These are phyloP conservation scores for Alliaria petiolata DNA, from an alignment of 345 rosid species.

Conservation along the genomic window DNA sequence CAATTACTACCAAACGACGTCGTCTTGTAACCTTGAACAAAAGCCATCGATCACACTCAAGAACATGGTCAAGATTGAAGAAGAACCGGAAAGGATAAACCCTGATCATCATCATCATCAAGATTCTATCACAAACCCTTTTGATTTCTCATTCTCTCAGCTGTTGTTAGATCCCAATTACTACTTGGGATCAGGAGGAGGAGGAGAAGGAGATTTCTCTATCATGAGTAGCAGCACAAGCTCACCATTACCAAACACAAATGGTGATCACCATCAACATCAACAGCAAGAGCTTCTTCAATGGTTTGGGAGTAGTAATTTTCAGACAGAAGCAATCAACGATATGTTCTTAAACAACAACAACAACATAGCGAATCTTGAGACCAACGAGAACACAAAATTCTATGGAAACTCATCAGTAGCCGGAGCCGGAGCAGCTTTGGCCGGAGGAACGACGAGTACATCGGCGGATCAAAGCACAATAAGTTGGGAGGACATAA, in stretches of 20 bases:
- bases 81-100: conserved; percentile 21
- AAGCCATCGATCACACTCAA: conserved; percentile 25
- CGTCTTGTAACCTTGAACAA: conserved; percentile 18
- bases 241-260: conserved; percentile 36
- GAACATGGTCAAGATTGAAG: conserved; percentile 32
- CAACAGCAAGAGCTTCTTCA: conserved; percentile 34
- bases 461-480: conserved; percentile 52
- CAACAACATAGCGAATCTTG: conserved; percentile 25
- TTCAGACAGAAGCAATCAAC: conserved; percentile 29
- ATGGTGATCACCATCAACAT: conserved; percentile 10
- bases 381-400: conserved; percentile 20
- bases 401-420: conserved; percentile 19
- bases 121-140: conserved; percentile 27
- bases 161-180: conserved; percentile 32
- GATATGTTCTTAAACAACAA: conserved; percentile 27
- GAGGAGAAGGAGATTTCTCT: conserved; percentile 21
- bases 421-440: conserved; percentile 18
- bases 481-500: conserved; percentile 52
- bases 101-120: conserved; percentile 13
- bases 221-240: conserved; percentile 30
- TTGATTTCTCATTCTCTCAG: conserved; percentile 36
- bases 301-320: conserved; percentile 32
- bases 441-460: conserved; percentile 36
- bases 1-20: conserved; percentile 18
- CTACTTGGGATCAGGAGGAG: conserved; percentile 27